phyloP scores from a whole-genome alignment of 495 filamentous ascomycete genomes.

The Xylaria sp. region DNA sequence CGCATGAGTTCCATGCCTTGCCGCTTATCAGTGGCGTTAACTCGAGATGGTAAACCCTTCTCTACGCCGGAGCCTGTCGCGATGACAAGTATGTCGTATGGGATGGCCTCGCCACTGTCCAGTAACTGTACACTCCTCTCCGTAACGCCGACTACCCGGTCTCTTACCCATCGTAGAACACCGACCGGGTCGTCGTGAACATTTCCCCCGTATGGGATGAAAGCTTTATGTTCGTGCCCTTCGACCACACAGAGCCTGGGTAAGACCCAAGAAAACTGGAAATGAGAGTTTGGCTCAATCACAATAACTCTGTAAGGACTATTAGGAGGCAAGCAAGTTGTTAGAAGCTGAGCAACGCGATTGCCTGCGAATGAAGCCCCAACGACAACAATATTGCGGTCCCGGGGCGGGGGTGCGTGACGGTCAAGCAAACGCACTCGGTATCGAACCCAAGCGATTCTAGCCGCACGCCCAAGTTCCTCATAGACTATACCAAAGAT shows the following conservation, averaged over 20 bases:
- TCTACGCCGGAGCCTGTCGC: slow-evolving; percentile 57
- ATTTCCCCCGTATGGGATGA: slow-evolving; percentile 42
- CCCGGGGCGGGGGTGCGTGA: slow-evolving; percentile 9
- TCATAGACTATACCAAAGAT: neutral
- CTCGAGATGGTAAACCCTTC: slow-evolving; percentile 59
- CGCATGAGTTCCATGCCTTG: slow-evolving; percentile 56
- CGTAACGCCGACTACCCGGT: neutral
- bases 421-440: neutral
- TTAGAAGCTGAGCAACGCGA: slow-evolving; percentile 43
- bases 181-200: slow-evolving; percentile 31
- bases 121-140: neutral
- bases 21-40: slow-evolving; percentile 50
- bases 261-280: slow-evolving; percentile 54
- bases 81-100: slow-evolving; percentile 65
- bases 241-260: slow-evolving; percentile 41
- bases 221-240: slow-evolving; percentile 33
- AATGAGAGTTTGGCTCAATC: slow-evolving; percentile 57
- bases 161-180: neutral
- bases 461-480: neutral
- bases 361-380: slow-evolving; percentile 54
- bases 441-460: neutral
- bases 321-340: slow-evolving; percentile 48
- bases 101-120: slow-evolving; percentile 2
- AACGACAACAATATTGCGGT: slow-evolving; percentile 51
- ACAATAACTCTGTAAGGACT: slow-evolving; percentile 48